A percentile compares a stretch with the other conserved stretches of the same genome.
phyloP scores from a whole-genome alignment of 805 yeast genomes.

The Wickerhamomyces rabaulensis region DNA sequence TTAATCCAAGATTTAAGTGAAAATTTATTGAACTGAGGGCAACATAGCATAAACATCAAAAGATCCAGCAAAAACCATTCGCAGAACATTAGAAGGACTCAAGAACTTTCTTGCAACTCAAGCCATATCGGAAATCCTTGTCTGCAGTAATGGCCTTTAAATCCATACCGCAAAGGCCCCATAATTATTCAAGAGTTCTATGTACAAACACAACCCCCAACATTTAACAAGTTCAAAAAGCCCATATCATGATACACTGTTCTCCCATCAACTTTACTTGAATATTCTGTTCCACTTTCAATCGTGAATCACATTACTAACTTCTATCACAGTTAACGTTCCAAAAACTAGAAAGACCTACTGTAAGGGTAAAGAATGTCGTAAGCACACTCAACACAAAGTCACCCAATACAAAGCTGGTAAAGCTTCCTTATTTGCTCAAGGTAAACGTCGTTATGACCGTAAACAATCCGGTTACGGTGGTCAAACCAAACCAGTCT shows the following conservation, averaged over 20 bases:
- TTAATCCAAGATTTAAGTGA: not conserved
- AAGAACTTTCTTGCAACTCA: too few relatives aligned
- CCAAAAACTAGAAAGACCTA: constrained; percentile 99
- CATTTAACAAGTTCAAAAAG: not conserved
- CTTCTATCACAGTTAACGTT: constrained; percentile 82
- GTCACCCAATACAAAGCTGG: constrained; percentile 99
- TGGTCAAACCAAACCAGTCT: constrained; percentile 99
- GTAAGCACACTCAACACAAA: constrained; percentile 99
- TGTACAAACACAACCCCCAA: not conserved
- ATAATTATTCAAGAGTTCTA: not conserved
- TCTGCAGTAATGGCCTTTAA: too few relatives aligned
- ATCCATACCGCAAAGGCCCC: too few relatives aligned
- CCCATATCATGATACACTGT: not conserved
- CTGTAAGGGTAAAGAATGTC: constrained; percentile 99
- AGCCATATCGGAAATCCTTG: too few relatives aligned
- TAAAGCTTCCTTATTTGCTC: constrained; percentile 98
- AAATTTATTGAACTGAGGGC: not conserved
- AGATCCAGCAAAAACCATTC: not conserved
- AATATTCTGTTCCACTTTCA: not conserved
- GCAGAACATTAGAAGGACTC: not conserved
- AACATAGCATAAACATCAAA: not conserved
- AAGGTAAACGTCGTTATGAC: constrained; percentile 99
- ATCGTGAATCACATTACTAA: constrained; percentile 16
- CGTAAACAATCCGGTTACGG: constrained; percentile 99
- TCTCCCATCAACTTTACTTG: not conserved